Evolutionary conservation across 2,329 filamentous ascomycete species (phyloP).

Genomic region (Fusarium tupiense): DNA sequence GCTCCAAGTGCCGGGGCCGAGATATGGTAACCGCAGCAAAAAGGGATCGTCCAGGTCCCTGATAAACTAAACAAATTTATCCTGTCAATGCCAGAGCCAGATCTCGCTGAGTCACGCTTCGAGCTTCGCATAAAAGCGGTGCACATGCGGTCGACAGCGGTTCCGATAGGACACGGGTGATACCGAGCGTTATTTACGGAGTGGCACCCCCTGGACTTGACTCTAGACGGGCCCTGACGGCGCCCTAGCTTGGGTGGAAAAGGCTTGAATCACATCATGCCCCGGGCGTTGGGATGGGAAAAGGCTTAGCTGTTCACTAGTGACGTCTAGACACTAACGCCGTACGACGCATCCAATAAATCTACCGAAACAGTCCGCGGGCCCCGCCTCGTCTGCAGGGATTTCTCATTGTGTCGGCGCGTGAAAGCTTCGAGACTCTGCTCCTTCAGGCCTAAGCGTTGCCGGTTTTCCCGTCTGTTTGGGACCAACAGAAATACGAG

Average conservation of each 20-base stretch:
- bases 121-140: background rate
- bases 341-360: constrained; percentile 1
- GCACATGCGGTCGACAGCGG: background rate
- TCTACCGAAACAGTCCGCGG: background rate
- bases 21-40: background rate
- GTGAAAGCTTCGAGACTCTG: background rate
- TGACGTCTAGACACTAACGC: background rate
- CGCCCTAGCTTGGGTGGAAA: background rate
- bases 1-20: background rate
- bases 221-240: background rate
- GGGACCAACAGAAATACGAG: background rate
- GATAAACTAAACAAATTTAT: background rate
- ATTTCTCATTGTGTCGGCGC: background rate
- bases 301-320: background rate
- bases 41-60: background rate
- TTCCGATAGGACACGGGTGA: background rate
- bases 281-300: background rate
- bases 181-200: background rate
- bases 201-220: background rate
- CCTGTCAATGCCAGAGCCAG: background rate
- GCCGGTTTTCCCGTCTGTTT: background rate
- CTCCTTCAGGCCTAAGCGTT: background rate
- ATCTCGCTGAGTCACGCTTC: background rate
- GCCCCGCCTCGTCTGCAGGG: background rate
- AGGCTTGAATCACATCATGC: background rate